Evolutionary conservation across 352 stramenopile species (phyloP), one percentile per base, ranked within the genome.

Genomic region (Phytophthora foliorum): DNA sequence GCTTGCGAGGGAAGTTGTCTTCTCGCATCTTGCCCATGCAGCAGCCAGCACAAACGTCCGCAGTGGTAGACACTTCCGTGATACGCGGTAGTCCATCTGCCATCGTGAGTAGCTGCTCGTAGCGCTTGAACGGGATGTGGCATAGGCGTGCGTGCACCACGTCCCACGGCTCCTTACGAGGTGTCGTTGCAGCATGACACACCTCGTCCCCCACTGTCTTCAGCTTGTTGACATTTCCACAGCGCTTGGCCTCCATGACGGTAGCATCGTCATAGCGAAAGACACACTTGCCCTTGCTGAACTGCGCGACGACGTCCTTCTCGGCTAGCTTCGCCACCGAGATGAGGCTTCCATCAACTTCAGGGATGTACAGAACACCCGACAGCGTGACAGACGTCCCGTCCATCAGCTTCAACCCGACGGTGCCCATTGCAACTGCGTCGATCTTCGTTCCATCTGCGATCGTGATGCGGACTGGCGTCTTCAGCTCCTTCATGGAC

Each of bases 401-500:
- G 64, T 58, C 34, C 53, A 62, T 62, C 44, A 61, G 13, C 59
- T 65, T 50, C 17, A 66, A 42, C 3, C 48, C 38, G 38, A 60
- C 24, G n/a, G 63, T 61, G 45, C 55, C 54, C 31, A 25, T 61
- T 38, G 63, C 55, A 74, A 69, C 44, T 27, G 58, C 50, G 10
- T 68, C 57, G 41, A 63, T 55, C 51, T 63, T 67, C 34, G 39
- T 67, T 27, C 64, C 64, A n/a, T n/a, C n/a, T n/a, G n/a, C n/a
- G n/a, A n/a, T n/a, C n/a, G n/a, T n/a, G n/a, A n/a, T n/a, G n/a
- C n/a, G n/a, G n/a, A n/a, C n/a, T n/a, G n/a, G n/a, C n/a, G n/a
- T n/a, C n/a, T n/a, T n/a, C n/a, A n/a, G n/a, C n/a, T n/a, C n/a
- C n/a, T n/a, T n/a, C n/a, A n/a, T n/a, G n/a, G n/a, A n/a, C n/a